A percentile compares a stretch with the other conserved stretches of the same genome.
Evolutionary conservation across 2,329 filamentous ascomycete genomes (phyloP).

Genomic region (Fusarium keratoplasticum): DNA sequence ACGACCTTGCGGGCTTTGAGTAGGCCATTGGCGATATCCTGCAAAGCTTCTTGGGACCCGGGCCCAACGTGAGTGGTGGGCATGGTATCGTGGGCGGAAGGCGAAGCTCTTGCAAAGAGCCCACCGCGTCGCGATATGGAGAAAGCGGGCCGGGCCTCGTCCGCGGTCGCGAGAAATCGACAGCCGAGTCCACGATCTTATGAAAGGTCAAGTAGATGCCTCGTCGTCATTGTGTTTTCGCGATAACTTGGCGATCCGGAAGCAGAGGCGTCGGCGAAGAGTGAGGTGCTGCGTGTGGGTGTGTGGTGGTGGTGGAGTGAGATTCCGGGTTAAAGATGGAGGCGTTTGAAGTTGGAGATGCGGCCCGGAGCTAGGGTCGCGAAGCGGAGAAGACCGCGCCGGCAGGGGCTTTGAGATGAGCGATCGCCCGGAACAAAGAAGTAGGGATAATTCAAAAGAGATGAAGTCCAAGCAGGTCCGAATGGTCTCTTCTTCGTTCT

Average conservation of each 20-base stretch:
- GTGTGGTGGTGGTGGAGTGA: slow-evolving; percentile 24
- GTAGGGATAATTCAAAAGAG: background rate
- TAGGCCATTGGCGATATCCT: slow-evolving; percentile 72
- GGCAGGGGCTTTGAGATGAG: background rate
- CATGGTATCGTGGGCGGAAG: slow-evolving; percentile 67
- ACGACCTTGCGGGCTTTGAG: slow-evolving; percentile 76
- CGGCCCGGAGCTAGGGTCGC: slow-evolving; percentile 26
- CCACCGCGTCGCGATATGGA: slow-evolving; percentile 42
- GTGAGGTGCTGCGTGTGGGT: slow-evolving; percentile 1
- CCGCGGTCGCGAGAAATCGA: slow-evolving; percentile 36
- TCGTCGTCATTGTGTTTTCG: slow-evolving; percentile 36
- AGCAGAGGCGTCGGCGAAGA: background rate
- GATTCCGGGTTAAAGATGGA: slow-evolving; percentile 34
- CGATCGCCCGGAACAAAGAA: background rate
- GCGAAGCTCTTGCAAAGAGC: slow-evolving; percentile 16
- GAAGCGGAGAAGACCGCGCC: slow-evolving; percentile 26
- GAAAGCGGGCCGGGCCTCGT: slow-evolving; percentile 15
- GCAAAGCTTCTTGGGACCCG: slow-evolving; percentile 65
- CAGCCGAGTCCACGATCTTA: slow-evolving; percentile 24
- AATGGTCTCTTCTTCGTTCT: background rate
- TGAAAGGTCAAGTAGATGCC: slow-evolving; percentile 1
- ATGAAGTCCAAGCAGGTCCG: background rate
- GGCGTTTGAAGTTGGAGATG: slow-evolving; percentile 29
- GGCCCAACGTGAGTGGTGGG: slow-evolving; percentile 68
- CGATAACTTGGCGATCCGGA: background rate